Evolutionary conservation across 169 alveolate genomes (phyloP).

Genomic region (Cryptosporidium tyzzeri): DNA sequence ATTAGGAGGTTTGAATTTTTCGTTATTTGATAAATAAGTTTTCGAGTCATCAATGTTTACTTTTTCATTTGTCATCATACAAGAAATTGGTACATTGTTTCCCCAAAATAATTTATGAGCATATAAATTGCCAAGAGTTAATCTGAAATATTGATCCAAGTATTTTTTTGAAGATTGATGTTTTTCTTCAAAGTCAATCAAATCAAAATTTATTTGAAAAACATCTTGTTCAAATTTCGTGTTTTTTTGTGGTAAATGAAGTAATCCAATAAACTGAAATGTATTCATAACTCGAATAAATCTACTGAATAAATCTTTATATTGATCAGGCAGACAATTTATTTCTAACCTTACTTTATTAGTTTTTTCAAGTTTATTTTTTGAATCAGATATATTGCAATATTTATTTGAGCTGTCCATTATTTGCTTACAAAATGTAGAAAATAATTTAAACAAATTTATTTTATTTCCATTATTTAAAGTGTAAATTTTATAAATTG

Average conservation of each 20-base stretch:
- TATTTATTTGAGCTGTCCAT: neutral
- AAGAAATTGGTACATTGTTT: neutral
- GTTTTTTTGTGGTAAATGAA: constrained; percentile 21
- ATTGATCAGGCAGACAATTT: neutral
- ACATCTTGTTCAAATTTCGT: neutral
- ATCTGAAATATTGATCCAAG: neutral
- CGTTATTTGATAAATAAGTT: neutral
- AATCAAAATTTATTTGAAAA: neutral
- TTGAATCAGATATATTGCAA: neutral
- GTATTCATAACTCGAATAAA: constrained; percentile 30
- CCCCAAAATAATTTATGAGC: constrained; percentile 64
- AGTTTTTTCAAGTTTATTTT: neutral
- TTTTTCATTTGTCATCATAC: neutral
- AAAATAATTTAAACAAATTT: constrained; percentile 17
- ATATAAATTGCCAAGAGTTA: constrained; percentile 12
- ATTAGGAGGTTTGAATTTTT: neutral
- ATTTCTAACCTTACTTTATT: neutral
- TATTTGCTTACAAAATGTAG: neutral
- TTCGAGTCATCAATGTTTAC: neutral
- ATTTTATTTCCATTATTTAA: constrained; percentile 10
- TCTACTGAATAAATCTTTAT: constrained; percentile 13
- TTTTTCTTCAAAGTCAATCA: neutral
- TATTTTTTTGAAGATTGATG: neutral
- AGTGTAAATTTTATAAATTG: constrained; percentile 11
- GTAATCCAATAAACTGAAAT: constrained; percentile 37